Percentiles rank a stretch among this genome's conserved stretches.
These are phyloP conservation scores for Linnemannia elongata DNA, from an alignment of 192 early-diverging fungal genomes.

Conservation along the genomic window DNA sequence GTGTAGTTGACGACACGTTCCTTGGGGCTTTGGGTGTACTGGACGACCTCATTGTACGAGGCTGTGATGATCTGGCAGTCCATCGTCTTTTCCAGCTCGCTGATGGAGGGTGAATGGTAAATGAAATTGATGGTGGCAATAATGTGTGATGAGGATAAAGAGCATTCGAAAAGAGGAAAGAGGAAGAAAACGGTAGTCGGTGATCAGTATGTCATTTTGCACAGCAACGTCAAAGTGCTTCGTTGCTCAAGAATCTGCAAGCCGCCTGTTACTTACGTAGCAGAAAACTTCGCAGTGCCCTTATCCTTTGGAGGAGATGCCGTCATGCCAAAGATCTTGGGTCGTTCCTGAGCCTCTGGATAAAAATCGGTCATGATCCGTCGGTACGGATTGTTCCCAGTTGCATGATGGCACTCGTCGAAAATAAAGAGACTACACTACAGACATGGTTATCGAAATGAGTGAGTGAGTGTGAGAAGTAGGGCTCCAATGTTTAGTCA, in stretches of 20 bases:
- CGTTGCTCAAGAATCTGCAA: background rate
- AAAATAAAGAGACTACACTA: conserved; percentile 88
- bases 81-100: conserved; percentile 67
- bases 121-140: background rate
- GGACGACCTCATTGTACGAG: conserved; percentile 47
- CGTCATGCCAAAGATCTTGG: conserved; percentile 93
- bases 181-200: background rate
- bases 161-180: background rate
- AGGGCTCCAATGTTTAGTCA: background rate
- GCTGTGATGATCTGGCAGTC: conserved; percentile 71
- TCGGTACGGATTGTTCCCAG: conserved; percentile 78
- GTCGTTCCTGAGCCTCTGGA: conserved; percentile 65
- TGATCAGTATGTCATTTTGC: background rate
- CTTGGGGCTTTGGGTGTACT: background rate
- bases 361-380: conserved; percentile 91
- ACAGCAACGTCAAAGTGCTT: background rate
- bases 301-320: conserved; percentile 80
- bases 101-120: conserved; percentile 4
- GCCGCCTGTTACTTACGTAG: conserved; percentile 14
- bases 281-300: conserved; percentile 19
- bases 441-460: background rate
- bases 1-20: conserved; percentile 6
- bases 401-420: conserved; percentile 95
- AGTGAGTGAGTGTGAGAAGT: background rate
- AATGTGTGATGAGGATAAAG: background rate